Percentiles rank a stretch among this genome's conserved stretches.
Evolutionary conservation across 1,139 yeast genomes (phyloP).

Genomic region (Debaryomyces udenii): DNA sequence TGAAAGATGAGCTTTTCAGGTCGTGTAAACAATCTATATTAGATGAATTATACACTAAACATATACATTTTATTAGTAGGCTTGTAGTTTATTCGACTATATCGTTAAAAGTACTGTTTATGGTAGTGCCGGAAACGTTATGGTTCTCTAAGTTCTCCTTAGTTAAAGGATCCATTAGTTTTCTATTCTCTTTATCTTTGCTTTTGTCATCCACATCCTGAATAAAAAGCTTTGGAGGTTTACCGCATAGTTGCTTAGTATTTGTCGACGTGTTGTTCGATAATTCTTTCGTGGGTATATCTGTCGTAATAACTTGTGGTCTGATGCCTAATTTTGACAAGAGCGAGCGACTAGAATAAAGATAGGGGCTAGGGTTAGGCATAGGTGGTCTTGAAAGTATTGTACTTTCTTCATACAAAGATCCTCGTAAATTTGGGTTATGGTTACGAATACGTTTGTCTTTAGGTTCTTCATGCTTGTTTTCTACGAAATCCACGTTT

Average conservation of each 20-base stretch:
- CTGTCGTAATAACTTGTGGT: slow-evolving; percentile 45
- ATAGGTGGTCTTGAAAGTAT: slow-evolving; percentile 26
- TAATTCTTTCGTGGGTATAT: slow-evolving; percentile 13
- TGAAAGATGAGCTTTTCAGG: not conserved
- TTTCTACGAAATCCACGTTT: not conserved
- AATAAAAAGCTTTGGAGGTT: not conserved
- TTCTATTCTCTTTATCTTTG: slow-evolving; percentile 20
- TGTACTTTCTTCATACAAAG: slow-evolving; percentile 40
- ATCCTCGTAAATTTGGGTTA: slow-evolving; percentile 30
- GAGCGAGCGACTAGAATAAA: slow-evolving; percentile 39
- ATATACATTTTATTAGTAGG: not conserved
- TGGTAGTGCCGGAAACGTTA: slow-evolving; percentile 24
- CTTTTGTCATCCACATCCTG: slow-evolving; percentile 1
- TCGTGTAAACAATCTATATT: slow-evolving; percentile 1
- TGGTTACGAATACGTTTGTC: slow-evolving; percentile 27
- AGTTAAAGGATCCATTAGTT: slow-evolving; percentile 28
- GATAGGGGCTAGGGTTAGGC: slow-evolving; percentile 35
- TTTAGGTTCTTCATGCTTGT: not conserved
- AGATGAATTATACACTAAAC: not conserved
- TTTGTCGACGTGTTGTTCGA: slow-evolving; percentile 5
- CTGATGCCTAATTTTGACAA: slow-evolving; percentile 45
- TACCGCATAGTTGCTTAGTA: not conserved
- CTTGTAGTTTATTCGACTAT: slow-evolving; percentile 26
- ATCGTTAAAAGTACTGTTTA: slow-evolving; percentile 23
- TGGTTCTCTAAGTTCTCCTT: slow-evolving; percentile 37